Base-by-base conservation (phyloP, 208 protist genomes). In the Trypanosoma cruzi region DNA sequence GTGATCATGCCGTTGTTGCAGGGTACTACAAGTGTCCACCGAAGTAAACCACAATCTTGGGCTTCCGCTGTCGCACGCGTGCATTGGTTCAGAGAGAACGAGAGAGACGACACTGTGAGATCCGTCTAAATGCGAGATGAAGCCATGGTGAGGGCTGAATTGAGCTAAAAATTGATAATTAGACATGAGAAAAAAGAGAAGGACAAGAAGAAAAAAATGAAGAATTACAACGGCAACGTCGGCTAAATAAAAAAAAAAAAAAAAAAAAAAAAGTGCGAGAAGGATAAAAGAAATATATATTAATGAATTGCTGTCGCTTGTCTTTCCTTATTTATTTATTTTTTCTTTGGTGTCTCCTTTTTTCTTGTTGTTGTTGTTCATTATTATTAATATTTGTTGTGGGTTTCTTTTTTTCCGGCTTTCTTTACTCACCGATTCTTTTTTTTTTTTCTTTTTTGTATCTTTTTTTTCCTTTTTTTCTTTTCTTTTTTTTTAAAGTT, bases 1-100 rank as follows among this genome's bases (percentile, higher is more conserved):
- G 98, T 64, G 99, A 99, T 86, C 99, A 99, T 88, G 97, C 97
- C 71, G 94, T 99, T 26, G 98, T 99, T 52, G 83, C 81, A 10
- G 87, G 87, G 24, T 85, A 82, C 62, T 96, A 87, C 79, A 92
- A 93, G 75, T 89, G 63, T 63, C 85, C 83, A 29, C 84, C 86
- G 40, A 71, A 92, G 71, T 88, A 79, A 20, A 40, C 64, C 10
- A 52, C 3, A 44, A 55, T 37, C 13, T 20, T 59, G 20, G 14
- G 50, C 7, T 8, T 53, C 18, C n/a, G n/a, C 20, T 49, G 11
- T 20, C 7, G 20, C 20, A 5, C 16, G 11, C 16, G 11, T 3
- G 11, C 11, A 6, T 49, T 13, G 44, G 4, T 49, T 49, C 44
- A 20, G 20, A 49, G 11, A 22, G 44, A 49, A 49, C n/a, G n/a